Conservation (phyloP, 2,329 filamentous ascomycete species). For the Geosmithia flava region DNA sequence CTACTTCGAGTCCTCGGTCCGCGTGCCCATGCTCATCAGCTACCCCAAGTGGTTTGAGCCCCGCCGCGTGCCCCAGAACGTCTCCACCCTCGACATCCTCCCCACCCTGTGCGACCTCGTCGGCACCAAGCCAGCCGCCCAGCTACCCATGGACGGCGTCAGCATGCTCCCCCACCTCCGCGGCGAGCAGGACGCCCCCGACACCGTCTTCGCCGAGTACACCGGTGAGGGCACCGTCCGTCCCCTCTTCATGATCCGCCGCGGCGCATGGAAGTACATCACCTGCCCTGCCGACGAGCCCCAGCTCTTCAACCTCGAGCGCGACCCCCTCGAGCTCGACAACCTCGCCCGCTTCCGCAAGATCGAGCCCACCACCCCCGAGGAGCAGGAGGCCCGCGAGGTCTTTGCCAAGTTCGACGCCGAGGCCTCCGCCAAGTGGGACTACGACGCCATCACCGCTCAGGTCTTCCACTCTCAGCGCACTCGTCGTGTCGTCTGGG, state of each 20-base stretch:
- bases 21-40: slow-evolving; percentile 78
- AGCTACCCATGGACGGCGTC: slow-evolving; percentile 74
- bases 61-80: slow-evolving; percentile 68
- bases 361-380: slow-evolving; percentile 21
- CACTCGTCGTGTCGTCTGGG: slow-evolving; percentile 66
- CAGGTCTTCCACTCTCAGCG: slow-evolving; percentile 69
- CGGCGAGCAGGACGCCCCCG: slow-evolving; percentile 55
- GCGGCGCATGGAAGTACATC: slow-evolving; percentile 83
- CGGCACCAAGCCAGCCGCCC: slow-evolving; percentile 54
- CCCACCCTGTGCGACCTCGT: slow-evolving; percentile 80
- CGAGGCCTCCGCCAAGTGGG: slow-evolving; percentile 67
- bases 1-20: slow-evolving; percentile 84
- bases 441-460: slow-evolving; percentile 65
- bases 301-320: slow-evolving; percentile 69
- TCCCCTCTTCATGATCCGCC: slow-evolving; percentile 87
- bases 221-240: slow-evolving; percentile 85
- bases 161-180: slow-evolving; percentile 71
- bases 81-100: slow-evolving; percentile 82
- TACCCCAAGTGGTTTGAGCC: slow-evolving; percentile 65
- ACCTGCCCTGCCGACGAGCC: slow-evolving; percentile 74
- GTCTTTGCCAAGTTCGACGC: slow-evolving; percentile 55
- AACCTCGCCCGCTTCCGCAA: slow-evolving; percentile 50
- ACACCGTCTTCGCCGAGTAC: slow-evolving; percentile 91
- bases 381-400: slow-evolving; percentile 31
- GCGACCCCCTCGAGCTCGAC: slow-evolving; percentile 64